Percentiles rank a stretch among this genome's conserved stretches.
Conservation (phyloP, 495 filamentous ascomycete species). For the Tuber borchii region DNA sequence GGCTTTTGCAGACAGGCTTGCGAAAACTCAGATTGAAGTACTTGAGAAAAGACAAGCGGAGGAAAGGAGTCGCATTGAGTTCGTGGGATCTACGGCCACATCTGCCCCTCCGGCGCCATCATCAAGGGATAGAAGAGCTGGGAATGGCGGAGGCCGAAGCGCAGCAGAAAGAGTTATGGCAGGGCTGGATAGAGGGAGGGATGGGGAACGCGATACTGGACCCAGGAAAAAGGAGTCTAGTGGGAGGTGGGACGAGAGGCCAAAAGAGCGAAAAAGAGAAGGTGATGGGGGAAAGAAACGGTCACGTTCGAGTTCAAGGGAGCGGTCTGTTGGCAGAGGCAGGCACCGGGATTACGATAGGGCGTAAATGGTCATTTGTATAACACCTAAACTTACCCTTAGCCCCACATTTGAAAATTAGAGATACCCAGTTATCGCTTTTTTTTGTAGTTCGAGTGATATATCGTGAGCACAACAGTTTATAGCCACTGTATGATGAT, state of each 20-base stretch:
- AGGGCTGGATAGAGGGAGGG: slow-evolving; percentile 41
- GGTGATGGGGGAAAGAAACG: slow-evolving; percentile 33
- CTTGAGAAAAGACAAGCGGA: slow-evolving; percentile 53
- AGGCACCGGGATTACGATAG: slow-evolving; percentile 20
- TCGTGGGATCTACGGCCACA: slow-evolving; percentile 54
- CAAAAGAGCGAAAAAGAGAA: slow-evolving; percentile 35
- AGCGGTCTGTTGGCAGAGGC: slow-evolving; percentile 21
- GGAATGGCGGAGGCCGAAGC: slow-evolving; percentile 36
- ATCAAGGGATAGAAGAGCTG: slow-evolving; percentile 27
- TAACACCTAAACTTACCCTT: not conserved
- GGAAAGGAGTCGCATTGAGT: slow-evolving; percentile 65
- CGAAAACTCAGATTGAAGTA: slow-evolving; percentile 57
- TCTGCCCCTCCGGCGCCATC: slow-evolving; percentile 30
- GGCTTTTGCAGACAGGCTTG: slow-evolving; percentile 68
- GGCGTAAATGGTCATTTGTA: not conserved
- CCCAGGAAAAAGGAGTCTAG: slow-evolving; percentile 12
- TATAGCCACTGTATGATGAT: not conserved
- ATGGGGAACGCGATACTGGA: slow-evolving; percentile 39
- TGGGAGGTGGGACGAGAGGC: slow-evolving; percentile 26
- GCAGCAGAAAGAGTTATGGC: slow-evolving; percentile 45
- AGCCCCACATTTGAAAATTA: not conserved
- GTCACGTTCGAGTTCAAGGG: slow-evolving; percentile 29
- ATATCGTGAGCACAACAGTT: not conserved
- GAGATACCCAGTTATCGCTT: not conserved
- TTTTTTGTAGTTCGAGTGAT: not conserved